Evolutionary conservation across 2,329 filamentous ascomycete genomes (phyloP), one percentile per base, ranked within the genome.

Genomic region (Diaporthe longicolla): DNA sequence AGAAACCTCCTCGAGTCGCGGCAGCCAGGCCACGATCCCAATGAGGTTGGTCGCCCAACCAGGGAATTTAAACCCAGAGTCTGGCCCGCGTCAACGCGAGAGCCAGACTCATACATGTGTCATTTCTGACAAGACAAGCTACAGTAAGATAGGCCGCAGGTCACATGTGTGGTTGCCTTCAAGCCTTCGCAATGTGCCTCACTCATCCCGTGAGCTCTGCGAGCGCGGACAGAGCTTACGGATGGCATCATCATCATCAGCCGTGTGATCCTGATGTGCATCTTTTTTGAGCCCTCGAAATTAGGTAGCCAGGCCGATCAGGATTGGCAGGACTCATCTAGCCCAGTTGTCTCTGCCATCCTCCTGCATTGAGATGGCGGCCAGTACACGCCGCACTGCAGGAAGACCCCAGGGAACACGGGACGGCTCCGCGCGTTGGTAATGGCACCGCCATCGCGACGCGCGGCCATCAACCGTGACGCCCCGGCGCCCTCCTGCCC

Each of bases 41-140:
- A 71, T 68, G 65, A 71, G 66, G 73, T 75, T 73, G 71, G 73
- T 74, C 70, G 57, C 71, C 71, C 73, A 73, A 71, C 52, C 58
- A 73, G 71, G 73, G 66, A 73, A 61, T 69, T 61, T 21, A 59
- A 61, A 73, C 73, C 73, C 71, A 32, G 63, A 68, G 70, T 73
- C 71, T 75, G 58, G 50, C 50, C 40, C 50, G 48, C 37, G 50
- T 43, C 4, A 17, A 37, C 37, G 10, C 40, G 40, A 19, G 40
- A 19, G 26, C 71, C 71, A 73, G 58, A 73, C 45, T 58, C 48
- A 3, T 32, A 24, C 29, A 11, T 43, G 21, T 52, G 57, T 45
- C 71, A 40, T 73, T 75, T 70, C 65, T 54, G 73, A 59, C 63
- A 73, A 48, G 19, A 54, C 48, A 45, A 68, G 59, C 59, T 65